A percentile compares a stretch with the other conserved stretches of the same genome.
Evolutionary conservation across 75 land plant genomes (phyloP).

Genomic region (Chamaecyparis obtusa): DNA sequence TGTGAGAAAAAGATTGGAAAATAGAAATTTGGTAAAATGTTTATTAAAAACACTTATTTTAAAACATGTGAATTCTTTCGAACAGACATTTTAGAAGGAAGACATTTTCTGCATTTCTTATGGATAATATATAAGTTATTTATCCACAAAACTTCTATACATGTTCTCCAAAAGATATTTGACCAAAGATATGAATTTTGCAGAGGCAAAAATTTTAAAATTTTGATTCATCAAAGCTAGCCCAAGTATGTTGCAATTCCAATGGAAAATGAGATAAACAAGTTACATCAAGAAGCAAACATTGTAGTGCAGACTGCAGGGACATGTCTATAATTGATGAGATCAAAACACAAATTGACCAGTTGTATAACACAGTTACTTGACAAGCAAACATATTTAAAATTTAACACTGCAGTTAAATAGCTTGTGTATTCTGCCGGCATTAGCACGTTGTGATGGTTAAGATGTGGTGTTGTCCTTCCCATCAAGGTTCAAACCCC

Average conservation of each 20-base stretch:
- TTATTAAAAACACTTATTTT: neutral
- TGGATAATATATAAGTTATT: neutral
- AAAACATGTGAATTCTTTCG: neutral
- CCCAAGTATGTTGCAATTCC: neutral
- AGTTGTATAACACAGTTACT: neutral
- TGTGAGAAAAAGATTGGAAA: neutral
- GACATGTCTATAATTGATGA: neutral
- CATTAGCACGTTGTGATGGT: no score
- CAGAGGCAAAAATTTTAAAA: neutral
- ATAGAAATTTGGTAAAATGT: neutral
- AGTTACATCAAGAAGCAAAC: neutral
- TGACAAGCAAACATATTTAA: neutral
- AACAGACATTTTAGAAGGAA: neutral
- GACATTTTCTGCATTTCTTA: neutral
- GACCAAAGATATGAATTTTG: neutral
- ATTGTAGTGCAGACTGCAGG: neutral
- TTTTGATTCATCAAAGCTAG: neutral
- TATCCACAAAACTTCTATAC: neutral
- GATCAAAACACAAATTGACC: neutral
- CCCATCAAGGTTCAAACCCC: no score
- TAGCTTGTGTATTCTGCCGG: neutral
- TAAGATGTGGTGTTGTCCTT: no score
- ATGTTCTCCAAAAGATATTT: neutral
- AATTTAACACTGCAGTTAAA: neutral
- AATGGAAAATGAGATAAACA: neutral